Percentiles rank a stretch among this genome's conserved stretches.
These are phyloP conservation scores for Aspergillus sp. DNA, from an alignment of 2,329 filamentous ascomycete genomes.

Conservation along the genomic window DNA sequence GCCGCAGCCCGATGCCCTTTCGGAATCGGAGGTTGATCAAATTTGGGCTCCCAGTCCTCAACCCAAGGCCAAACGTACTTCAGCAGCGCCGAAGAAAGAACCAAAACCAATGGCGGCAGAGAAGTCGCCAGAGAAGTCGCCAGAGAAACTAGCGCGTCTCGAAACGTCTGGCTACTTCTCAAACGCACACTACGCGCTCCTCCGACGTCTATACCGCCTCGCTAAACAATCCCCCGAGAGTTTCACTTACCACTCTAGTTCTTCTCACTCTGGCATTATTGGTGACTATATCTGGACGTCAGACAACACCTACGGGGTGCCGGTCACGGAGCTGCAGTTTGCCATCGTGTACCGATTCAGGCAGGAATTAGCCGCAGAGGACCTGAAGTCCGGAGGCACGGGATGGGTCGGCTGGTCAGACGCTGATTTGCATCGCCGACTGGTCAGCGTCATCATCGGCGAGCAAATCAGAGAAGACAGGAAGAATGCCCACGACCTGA, in stretches of 20 bases:
- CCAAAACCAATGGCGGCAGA: constrained; percentile 11
- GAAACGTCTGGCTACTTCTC: constrained; percentile 43
- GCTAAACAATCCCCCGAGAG: constrained; percentile 39
- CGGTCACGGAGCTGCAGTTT: constrained; percentile 44
- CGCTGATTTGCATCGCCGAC: constrained; percentile 43
- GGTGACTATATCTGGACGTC: constrained; percentile 46
- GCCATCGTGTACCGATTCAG: constrained; percentile 43
- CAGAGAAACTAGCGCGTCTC: constrained; percentile 22
- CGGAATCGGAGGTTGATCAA: background rate
- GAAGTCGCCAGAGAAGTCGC: constrained; percentile 2
- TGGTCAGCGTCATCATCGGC: constrained; percentile 50
- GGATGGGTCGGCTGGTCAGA: constrained; percentile 45
- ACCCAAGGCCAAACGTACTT: background rate
- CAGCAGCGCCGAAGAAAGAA: background rate
- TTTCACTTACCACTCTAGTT: constrained; percentile 37
- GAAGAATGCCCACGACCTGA: constrained; percentile 27
- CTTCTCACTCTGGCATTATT: constrained; percentile 39
- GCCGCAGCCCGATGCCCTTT: constrained; percentile 1
- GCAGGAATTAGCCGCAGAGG: constrained; percentile 35
- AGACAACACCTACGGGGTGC: constrained; percentile 40
- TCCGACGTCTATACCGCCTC: constrained; percentile 40
- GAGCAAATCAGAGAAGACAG: constrained; percentile 45
- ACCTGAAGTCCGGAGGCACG: constrained; percentile 36
- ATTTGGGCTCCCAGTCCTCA: background rate
- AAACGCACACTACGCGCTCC: constrained; percentile 40